These are phyloP conservation scores for Coemansia interrupta DNA, from an alignment of 192 early-diverging fungal genomes.

Conservation along the genomic window DNA sequence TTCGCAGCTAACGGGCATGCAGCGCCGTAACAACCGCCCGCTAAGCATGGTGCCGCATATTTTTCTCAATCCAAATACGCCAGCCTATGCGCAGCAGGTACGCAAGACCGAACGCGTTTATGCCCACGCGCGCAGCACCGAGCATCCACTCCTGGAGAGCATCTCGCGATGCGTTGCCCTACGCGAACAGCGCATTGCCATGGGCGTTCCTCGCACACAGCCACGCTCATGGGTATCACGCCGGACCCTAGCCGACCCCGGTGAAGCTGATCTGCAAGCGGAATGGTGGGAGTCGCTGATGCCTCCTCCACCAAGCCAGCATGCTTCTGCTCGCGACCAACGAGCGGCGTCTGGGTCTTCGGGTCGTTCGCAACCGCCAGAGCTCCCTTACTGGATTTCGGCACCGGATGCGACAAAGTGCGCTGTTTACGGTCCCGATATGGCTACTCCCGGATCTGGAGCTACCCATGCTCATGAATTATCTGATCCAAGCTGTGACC, in stretches of 20 bases:
- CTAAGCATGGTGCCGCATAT: conserved; percentile 35
- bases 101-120: conserved; percentile 39
- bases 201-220: conserved; percentile 17
- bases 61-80: conserved; percentile 30
- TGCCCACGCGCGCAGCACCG: conserved; percentile 27
- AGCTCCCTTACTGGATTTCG: conserved; percentile 37
- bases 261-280: conserved; percentile 15
- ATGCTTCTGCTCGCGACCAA: conserved; percentile 10
- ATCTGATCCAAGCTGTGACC: conserved; percentile 30
- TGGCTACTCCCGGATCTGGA: not conserved
- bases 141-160: conserved; percentile 41
- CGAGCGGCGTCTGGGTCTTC: not conserved
- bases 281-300: conserved; percentile 50
- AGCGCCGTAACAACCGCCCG: conserved; percentile 37
- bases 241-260: conserved; percentile 19
- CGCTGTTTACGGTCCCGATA: conserved; percentile 26
- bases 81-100: conserved; percentile 39
- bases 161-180: conserved; percentile 38
- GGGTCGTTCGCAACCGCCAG: conserved; percentile 17
- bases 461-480: not conserved
- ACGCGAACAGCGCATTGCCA: conserved; percentile 33
- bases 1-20: conserved; percentile 38
- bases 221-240: conserved; percentile 25
- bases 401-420: conserved; percentile 34
- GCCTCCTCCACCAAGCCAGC: conserved; percentile 25